phyloP scores from a whole-genome alignment of 768 basidiomycete species.

The Termitomyces sp. region DNA sequence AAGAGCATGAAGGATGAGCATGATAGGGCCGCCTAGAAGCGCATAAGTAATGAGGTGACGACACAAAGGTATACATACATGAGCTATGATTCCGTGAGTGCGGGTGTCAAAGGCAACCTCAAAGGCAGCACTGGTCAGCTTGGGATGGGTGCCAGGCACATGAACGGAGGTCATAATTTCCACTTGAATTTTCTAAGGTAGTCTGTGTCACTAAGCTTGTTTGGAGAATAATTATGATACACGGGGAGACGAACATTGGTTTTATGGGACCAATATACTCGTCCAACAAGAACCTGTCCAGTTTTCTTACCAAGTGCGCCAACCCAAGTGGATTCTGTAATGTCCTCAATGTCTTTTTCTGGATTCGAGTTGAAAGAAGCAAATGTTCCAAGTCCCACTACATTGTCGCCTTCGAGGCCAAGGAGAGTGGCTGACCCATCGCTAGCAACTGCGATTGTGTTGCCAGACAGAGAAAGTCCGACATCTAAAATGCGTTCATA shows the following conservation, averaged over 20 bases:
- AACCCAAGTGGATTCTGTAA: conserved; percentile 9
- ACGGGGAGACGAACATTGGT: not conserved
- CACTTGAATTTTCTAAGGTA: conserved; percentile 43
- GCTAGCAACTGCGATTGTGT: conserved; percentile 52
- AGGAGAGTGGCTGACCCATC: conserved; percentile 58
- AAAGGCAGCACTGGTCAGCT: conserved; percentile 22
- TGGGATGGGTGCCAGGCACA: conserved; percentile 28
- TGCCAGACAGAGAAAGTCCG: conserved; percentile 48
- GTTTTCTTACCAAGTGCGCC: conserved; percentile 1
- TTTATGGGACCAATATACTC: conserved; percentile 18
- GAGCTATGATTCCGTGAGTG: conserved; percentile 61
- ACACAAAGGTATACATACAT: conserved; percentile 37
- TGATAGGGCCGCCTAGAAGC: conserved; percentile 32
- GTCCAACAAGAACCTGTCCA: conserved; percentile 10
- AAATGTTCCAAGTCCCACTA: conserved; percentile 48
- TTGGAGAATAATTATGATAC: not conserved
- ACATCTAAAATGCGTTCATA: conserved; percentile 59
- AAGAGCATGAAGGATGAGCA: conserved; percentile 44
- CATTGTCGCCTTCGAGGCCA: conserved; percentile 37
- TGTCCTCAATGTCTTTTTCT: conserved; percentile 2
- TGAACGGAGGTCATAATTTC: conserved; percentile 47
- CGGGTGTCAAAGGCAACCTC: conserved; percentile 61
- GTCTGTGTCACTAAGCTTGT: not conserved
- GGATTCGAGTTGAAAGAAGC: conserved; percentile 38
- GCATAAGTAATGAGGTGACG: not conserved